Percentiles rank a stretch among this genome's conserved stretches.
Evolutionary conservation across 208 protist genomes (phyloP).

Genomic region (Acanthamoeba healyi): DNA sequence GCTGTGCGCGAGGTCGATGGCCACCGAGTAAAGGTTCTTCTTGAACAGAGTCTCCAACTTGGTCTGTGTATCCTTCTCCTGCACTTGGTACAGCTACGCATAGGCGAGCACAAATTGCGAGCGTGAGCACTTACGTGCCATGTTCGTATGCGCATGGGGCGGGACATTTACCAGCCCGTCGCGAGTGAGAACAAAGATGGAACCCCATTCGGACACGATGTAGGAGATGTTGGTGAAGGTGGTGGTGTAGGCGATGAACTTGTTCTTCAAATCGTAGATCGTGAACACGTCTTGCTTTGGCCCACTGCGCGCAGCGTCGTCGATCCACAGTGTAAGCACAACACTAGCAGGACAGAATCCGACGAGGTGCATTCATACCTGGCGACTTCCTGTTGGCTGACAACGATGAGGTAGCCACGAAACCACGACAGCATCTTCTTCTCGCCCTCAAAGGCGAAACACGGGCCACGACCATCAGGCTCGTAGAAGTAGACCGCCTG

Average conservation of each 20-base stretch:
- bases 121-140: not conserved
- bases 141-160: not conserved
- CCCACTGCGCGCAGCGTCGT: not conserved
- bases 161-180: constrained; percentile 82
- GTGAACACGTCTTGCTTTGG: constrained; percentile 1
- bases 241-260: constrained; percentile 92
- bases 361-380: not conserved
- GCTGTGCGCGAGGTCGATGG: constrained; percentile 93
- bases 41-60: constrained; percentile 97
- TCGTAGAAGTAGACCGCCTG: constrained; percentile 89
- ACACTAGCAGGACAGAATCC: not conserved
- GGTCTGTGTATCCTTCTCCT: constrained; percentile 94
- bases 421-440: constrained; percentile 91
- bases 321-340: not conserved
- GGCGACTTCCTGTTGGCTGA: constrained; percentile 85
- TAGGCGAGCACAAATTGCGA: not conserved
- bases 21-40: constrained; percentile 95
- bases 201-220: constrained; percentile 92
- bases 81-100: constrained; percentile 85
- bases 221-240: constrained; percentile 89
- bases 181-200: constrained; percentile 91
- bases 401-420: constrained; percentile 92
- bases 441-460: constrained; percentile 91
- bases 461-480: constrained; percentile 87
- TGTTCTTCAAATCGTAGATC: constrained; percentile 86